A percentile compares a stretch with the other conserved stretches of the same genome.
Evolutionary conservation across 2,329 filamentous ascomycete genomes (phyloP).

Genomic region (Huntiella bhutanensis): DNA sequence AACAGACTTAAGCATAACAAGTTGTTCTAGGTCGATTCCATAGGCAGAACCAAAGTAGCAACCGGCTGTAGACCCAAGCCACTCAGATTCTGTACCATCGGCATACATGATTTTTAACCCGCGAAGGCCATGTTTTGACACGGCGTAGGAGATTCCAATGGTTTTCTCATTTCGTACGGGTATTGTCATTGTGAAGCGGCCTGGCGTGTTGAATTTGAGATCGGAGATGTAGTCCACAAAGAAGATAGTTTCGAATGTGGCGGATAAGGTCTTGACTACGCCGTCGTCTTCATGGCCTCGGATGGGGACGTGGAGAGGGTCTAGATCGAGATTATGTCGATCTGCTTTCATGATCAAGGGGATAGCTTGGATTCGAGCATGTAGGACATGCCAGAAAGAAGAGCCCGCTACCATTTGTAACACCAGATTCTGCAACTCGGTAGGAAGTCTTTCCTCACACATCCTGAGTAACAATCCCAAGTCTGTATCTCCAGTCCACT

Average conservation of each 20-base stretch:
- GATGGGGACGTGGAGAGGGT: slow-evolving; percentile 2
- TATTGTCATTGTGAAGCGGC: background rate
- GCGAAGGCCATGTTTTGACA: slow-evolving; percentile 10
- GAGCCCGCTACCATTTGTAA: slow-evolving; percentile 3
- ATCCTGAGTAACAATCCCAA: slow-evolving; percentile 5
- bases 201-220: background rate
- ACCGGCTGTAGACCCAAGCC: slow-evolving; percentile 8
- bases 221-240: slow-evolving; percentile 11
- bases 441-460: slow-evolving; percentile 3
- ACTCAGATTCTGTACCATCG: slow-evolving; percentile 7
- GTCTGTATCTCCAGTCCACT: background rate
- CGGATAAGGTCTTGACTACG: slow-evolving; percentile 1
- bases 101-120: slow-evolving; percentile 9
- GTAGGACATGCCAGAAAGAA: slow-evolving; percentile 8
- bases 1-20: slow-evolving; percentile 9
- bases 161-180: background rate
- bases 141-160: slow-evolving; percentile 8
- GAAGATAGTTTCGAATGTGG: slow-evolving; percentile 6
- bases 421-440: slow-evolving; percentile 6
- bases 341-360: slow-evolving; percentile 7
- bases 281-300: slow-evolving; percentile 2
- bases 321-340: slow-evolving; percentile 8
- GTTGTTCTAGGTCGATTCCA: slow-evolving; percentile 6
- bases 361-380: slow-evolving; percentile 6
- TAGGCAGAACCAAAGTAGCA: slow-evolving; percentile 9